Percentiles rank a stretch among this genome's conserved stretches.
Conservation (phyloP, 768 basidiomycete genomes). For the Rhodotorula paludigena region DNA sequence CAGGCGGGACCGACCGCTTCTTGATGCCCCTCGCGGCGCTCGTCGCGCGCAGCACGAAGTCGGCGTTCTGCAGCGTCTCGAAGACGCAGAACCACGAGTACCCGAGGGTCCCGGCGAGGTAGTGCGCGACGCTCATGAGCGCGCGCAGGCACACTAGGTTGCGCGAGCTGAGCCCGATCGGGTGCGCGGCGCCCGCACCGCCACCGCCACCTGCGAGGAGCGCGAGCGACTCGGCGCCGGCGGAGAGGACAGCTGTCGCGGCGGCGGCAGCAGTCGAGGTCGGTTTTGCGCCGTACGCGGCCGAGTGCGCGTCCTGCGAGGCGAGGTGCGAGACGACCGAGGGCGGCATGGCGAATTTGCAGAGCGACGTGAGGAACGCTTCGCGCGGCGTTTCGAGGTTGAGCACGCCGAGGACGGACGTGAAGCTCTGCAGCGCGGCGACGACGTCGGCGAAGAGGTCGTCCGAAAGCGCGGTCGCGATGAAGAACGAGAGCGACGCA, state of each 20-base stretch:
- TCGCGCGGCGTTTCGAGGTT: slow-evolving; percentile 79
- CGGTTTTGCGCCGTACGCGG: background rate
- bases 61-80: slow-evolving; percentile 88
- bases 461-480: slow-evolving; percentile 85
- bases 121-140: slow-evolving; percentile 67
- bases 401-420: slow-evolving; percentile 84
- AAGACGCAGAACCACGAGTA: slow-evolving; percentile 86
- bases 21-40: slow-evolving; percentile 19
- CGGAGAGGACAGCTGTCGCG: slow-evolving; percentile 36
- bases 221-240: slow-evolving; percentile 47
- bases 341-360: slow-evolving; percentile 88
- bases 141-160: slow-evolving; percentile 88
- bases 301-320: slow-evolving; percentile 43
- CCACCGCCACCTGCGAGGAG: slow-evolving; percentile 27
- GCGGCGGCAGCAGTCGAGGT: slow-evolving; percentile 31
- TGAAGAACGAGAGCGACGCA: slow-evolving; percentile 76
- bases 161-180: slow-evolving; percentile 66
- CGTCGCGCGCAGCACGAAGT: slow-evolving; percentile 63
- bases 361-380: slow-evolving; percentile 81
- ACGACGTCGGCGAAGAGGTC: slow-evolving; percentile 84
- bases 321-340: slow-evolving; percentile 82
- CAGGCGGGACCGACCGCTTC: slow-evolving; percentile 21
- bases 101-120: slow-evolving; percentile 78
- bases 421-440: slow-evolving; percentile 72
- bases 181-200: background rate